Percentiles rank a stretch among this genome's conserved stretches.
Evolutionary conservation across 2,329 filamentous ascomycete genomes (phyloP).

Genomic region (Fusarium tjaetaba): DNA sequence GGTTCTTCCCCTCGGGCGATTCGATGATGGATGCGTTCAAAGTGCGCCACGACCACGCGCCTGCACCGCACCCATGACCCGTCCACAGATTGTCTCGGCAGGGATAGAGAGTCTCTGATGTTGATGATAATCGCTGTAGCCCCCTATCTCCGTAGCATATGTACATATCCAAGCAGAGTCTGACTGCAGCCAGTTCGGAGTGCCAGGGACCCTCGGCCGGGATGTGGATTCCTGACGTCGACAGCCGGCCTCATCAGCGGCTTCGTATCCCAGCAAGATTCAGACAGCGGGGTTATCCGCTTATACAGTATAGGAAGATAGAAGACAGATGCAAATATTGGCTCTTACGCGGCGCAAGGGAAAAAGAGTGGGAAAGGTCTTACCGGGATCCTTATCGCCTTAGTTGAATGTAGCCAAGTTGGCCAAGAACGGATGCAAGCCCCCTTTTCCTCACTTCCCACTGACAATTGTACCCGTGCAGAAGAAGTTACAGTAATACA

Average conservation of each 20-base stretch:
- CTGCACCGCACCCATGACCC: conserved; percentile 7
- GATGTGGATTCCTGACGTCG: conserved; percentile 2
- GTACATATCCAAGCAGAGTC: background rate
- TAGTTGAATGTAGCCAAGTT: conserved; percentile 24
- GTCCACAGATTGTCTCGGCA: conserved; percentile 1
- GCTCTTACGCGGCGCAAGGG: conserved; percentile 16
- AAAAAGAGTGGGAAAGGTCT: conserved; percentile 9
- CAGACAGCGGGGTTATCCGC: background rate
- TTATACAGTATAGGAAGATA: background rate
- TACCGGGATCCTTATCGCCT: conserved; percentile 10
- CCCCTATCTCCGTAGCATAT: conserved; percentile 1
- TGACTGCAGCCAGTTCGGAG: background rate
- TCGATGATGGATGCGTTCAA: conserved; percentile 25
- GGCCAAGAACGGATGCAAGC: conserved; percentile 14
- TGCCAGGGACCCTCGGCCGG: background rate
- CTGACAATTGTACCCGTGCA: conserved; percentile 2
- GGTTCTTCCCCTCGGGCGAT: conserved; percentile 25
- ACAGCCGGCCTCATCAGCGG: background rate
- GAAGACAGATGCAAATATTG: background rate
- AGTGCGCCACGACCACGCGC: conserved; percentile 33
- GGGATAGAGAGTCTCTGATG: background rate
- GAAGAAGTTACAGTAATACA: conserved; percentile 6
- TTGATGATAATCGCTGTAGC: conserved; percentile 11
- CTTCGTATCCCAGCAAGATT: background rate
- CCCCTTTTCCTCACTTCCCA: conserved; percentile 17